phyloP scores from a whole-genome alignment of 306 rosid species.

The Ceratonia siliqua region DNA sequence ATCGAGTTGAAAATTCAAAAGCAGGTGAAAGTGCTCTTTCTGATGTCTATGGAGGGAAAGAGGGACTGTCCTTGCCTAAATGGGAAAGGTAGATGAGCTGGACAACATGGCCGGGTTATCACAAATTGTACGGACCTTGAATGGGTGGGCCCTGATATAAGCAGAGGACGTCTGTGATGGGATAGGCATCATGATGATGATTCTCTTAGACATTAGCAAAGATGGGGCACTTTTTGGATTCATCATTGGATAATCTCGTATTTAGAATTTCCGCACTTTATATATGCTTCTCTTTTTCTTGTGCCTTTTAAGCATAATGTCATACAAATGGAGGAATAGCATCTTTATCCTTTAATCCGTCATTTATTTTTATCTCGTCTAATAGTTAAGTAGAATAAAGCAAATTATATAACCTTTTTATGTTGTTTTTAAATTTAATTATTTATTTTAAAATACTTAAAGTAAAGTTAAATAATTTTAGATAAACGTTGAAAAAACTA shows the following conservation, averaged over 20 bases:
- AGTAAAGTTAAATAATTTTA: too few species aligned
- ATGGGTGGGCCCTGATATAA: conserved; percentile 27
- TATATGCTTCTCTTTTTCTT: background rate
- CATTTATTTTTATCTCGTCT: too few species aligned
- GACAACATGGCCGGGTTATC: conserved; percentile 33
- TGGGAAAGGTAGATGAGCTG: conserved; percentile 42
- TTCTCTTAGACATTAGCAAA: background rate
- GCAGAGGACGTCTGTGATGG: conserved; percentile 35
- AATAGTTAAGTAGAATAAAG: too few species aligned
- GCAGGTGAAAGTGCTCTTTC: background rate
- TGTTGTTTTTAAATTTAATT: too few species aligned
- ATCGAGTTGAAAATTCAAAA: conserved; percentile 12
- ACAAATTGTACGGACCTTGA: conserved; percentile 28
- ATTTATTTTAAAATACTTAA: too few species aligned
- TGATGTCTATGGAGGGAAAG: conserved; percentile 22
- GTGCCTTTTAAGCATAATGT: too few species aligned
- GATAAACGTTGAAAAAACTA: too few species aligned
- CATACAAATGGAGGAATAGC: too few species aligned
- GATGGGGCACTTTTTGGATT: conserved; percentile 19
- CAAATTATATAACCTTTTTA: too few species aligned
- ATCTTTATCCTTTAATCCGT: too few species aligned
- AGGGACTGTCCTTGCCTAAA: conserved; percentile 37
- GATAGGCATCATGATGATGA: conserved; percentile 29
- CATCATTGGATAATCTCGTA: conserved; percentile 38
- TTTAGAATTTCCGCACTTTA: conserved; percentile 12